Conservation (phyloP, 768 basidiomycete genomes). For the Amanita inopinata region DNA sequence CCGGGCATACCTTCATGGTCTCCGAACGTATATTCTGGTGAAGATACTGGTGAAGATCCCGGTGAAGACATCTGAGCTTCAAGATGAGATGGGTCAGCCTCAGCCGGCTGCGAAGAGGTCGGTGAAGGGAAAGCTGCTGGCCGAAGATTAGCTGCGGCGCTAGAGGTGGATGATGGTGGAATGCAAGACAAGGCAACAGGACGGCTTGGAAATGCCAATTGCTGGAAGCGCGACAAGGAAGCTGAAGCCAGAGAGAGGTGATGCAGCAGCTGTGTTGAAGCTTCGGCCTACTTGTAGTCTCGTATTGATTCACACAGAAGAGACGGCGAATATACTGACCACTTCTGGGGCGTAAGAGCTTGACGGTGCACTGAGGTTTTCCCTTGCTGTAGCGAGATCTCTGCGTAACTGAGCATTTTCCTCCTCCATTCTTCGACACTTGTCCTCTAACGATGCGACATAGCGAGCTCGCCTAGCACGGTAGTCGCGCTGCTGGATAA, state of each 20-base stretch:
- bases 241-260: constrained; percentile 34
- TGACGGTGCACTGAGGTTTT: constrained; percentile 22
- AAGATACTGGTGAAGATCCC: too few relatives aligned
- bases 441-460: constrained; percentile 45
- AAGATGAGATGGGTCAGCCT: too few relatives aligned
- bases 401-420: constrained; percentile 42
- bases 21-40: neutral
- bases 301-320: constrained; percentile 6
- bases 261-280: constrained; percentile 42
- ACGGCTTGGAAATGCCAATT: constrained; percentile 30
- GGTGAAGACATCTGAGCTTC: too few relatives aligned
- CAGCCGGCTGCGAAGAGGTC: neutral
- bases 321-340: constrained; percentile 17
- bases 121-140: constrained; percentile 6
- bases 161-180: constrained; percentile 15
- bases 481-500: constrained; percentile 57
- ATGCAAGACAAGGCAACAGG: constrained; percentile 21
- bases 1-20: neutral
- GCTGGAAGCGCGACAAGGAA: constrained; percentile 47
- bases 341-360: constrained; percentile 18
- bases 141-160: constrained; percentile 2
- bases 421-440: constrained; percentile 41
- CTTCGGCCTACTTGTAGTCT: constrained; percentile 32
- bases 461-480: constrained; percentile 52
- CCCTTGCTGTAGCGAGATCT: constrained; percentile 36